Evolutionary conservation across 2,329 filamentous ascomycete species (phyloP).

Genomic region (Geosmithia morbida): DNA sequence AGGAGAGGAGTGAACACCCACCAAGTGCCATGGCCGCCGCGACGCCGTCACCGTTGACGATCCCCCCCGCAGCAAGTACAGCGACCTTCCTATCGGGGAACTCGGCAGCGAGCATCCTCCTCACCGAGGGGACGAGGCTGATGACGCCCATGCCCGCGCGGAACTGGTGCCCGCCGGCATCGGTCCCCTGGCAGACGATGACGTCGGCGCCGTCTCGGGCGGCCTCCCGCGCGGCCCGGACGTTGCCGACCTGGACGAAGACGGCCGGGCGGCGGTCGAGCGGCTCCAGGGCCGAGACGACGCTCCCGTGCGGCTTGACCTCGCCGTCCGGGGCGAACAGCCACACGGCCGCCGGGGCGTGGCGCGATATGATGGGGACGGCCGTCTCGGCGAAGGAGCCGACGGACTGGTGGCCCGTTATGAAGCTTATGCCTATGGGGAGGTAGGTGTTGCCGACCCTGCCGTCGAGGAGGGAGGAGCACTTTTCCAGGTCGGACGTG

Average conservation of each 20-base stretch:
- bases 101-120: conserved; percentile 25
- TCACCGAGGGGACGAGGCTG: conserved; percentile 41
- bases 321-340: conserved; percentile 43
- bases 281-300: conserved; percentile 16
- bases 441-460: conserved; percentile 23
- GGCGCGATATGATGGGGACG: conserved; percentile 33
- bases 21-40: conserved; percentile 41
- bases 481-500: conserved; percentile 14
- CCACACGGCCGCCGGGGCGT: conserved; percentile 48
- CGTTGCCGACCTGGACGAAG: conserved; percentile 48
- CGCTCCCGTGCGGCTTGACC: conserved; percentile 18
- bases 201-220: conserved; percentile 36
- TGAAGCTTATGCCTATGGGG: conserved; percentile 40
- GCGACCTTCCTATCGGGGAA: conserved; percentile 17
- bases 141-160: conserved; percentile 37
- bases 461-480: conserved; percentile 12
- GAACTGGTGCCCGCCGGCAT: conserved; percentile 51
- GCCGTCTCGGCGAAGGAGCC: conserved; percentile 23
- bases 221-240: conserved; percentile 36
- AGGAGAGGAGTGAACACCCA: conserved; percentile 9
- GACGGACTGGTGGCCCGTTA: conserved; percentile 34
- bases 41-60: conserved; percentile 38
- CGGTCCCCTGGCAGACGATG: conserved; percentile 46
- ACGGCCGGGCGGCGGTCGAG: conserved; percentile 22
- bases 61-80: conserved; percentile 45